phyloP scores from a whole-genome alignment of 1,284 basidiomycete genomes.

The Tilletia caries region DNA sequence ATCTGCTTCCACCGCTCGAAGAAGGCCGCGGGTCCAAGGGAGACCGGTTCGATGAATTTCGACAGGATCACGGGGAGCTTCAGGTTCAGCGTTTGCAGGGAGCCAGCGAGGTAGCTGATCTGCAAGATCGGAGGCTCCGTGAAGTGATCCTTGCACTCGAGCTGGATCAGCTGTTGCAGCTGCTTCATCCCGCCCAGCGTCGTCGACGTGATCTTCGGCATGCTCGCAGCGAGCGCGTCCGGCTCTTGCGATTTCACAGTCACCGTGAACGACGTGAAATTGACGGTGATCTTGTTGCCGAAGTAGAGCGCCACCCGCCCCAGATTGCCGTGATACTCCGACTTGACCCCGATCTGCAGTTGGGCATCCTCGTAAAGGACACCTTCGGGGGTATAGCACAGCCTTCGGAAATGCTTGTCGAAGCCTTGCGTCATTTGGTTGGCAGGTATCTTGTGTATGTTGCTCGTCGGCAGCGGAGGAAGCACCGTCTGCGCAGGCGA shows the following conservation, averaged over 20 bases:
- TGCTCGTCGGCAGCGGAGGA: conserved; percentile 56
- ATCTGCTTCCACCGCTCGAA: conserved; percentile 98
- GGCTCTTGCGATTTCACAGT: conserved; percentile 66
- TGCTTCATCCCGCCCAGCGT: conserved; percentile 79
- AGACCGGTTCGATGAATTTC: conserved; percentile 91
- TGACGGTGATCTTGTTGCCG: conserved; percentile 86
- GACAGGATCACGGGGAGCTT: conserved; percentile 80
- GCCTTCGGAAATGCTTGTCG: conserved; percentile 76
- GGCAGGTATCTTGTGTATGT: conserved; percentile 2
- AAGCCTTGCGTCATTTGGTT: conserved; percentile 45
- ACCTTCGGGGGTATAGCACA: conserved; percentile 77
- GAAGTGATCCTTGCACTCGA: conserved; percentile 90
- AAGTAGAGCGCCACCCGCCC: conserved; percentile 90
- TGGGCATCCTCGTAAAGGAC: conserved; percentile 93
- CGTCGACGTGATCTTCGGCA: conserved; percentile 79
- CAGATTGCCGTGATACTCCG: conserved; percentile 85
- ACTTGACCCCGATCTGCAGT: conserved; percentile 92
- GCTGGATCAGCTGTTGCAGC: conserved; percentile 83
- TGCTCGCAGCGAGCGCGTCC: conserved; percentile 71
- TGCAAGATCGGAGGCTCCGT: conserved; percentile 73
- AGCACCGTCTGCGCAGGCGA: conserved; percentile 57
- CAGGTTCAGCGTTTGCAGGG: conserved; percentile 79
- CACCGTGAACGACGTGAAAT: conserved; percentile 83
- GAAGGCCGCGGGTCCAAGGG: conserved; percentile 76
- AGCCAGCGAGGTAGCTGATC: conserved; percentile 86